Percentiles rank a stretch among this genome's conserved stretches.
phyloP scores from a whole-genome alignment of 352 stramenopile species.

The Aphanomyces astaci region DNA sequence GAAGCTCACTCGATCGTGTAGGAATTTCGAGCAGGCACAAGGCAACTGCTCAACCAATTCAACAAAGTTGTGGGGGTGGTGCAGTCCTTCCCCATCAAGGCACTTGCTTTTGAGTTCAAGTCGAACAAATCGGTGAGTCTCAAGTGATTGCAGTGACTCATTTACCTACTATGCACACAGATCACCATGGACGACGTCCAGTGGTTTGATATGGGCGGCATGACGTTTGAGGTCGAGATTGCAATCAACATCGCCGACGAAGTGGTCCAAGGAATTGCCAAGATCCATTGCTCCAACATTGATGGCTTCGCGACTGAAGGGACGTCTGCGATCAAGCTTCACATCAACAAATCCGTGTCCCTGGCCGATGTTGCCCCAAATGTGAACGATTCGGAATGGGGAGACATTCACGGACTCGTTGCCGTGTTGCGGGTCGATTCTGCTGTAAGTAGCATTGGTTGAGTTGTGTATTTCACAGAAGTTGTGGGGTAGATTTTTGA shows the following conservation, averaged over 20 bases:
- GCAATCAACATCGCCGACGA: not conserved
- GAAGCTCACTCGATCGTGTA: not conserved
- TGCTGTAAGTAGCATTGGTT: too few relatives aligned
- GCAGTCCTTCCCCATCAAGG: not conserved
- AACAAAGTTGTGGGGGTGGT: slow-evolving; percentile 13
- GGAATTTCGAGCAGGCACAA: slow-evolving; percentile 19
- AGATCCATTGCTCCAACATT: slow-evolving; percentile 3
- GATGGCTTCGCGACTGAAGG: not conserved
- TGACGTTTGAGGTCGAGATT: slow-evolving; percentile 11
- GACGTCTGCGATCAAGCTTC: not conserved
- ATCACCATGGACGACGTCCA: not conserved
- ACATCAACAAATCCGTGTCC: not conserved
- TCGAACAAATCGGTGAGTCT: not conserved
- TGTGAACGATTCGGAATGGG: slow-evolving; percentile 16
- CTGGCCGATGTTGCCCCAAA: slow-evolving; percentile 16
- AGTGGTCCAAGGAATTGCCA: slow-evolving; percentile 10
- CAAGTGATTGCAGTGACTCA: too few relatives aligned
- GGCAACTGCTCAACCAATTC: slow-evolving; percentile 15
- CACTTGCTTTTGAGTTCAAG: slow-evolving; percentile 3
- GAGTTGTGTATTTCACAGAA: too few relatives aligned
- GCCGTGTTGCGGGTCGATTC: not conserved
- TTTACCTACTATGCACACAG: not conserved
- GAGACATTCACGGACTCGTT: not conserved
- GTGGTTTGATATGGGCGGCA: slow-evolving; percentile 16
- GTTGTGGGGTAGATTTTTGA: not conserved